A percentile compares a stretch with the other conserved stretches of the same genome.
phyloP scores from a whole-genome alignment of 352 stramenopile species.

The Phytopythium helicoides region DNA sequence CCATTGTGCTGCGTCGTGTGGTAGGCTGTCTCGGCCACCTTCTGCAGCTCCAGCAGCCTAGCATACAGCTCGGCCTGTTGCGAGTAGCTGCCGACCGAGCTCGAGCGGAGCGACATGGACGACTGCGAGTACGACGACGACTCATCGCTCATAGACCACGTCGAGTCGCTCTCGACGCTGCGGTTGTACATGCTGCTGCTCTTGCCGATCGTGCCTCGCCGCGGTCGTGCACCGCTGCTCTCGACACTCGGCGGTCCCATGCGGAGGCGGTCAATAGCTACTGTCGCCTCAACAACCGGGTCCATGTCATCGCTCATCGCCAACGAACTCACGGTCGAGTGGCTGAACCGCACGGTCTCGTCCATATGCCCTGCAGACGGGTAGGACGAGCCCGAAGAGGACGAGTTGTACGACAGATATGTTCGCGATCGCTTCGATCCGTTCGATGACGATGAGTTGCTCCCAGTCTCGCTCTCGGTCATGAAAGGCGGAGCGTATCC shows the following conservation, averaged over 20 bases:
- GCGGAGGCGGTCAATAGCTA: not conserved
- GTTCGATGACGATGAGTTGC: not conserved
- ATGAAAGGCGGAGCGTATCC: constrained; percentile 8
- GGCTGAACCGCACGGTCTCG: constrained; percentile 1
- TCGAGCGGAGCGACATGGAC: not conserved
- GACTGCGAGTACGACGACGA: constrained; percentile 9
- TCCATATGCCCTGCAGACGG: not conserved
- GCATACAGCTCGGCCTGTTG: constrained; percentile 2
- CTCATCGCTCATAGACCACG: constrained; percentile 1
- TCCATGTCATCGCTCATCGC: constrained; percentile 3
- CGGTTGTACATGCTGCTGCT: not conserved
- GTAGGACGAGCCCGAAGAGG: not conserved
- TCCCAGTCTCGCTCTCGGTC: constrained; percentile 1
- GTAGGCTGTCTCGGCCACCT: constrained; percentile 49
- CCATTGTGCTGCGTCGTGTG: constrained; percentile 46
- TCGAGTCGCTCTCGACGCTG: constrained; percentile 4
- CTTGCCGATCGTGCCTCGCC: not conserved
- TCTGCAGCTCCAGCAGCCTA: constrained; percentile 45
- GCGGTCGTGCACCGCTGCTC: not conserved
- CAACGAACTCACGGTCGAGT: constrained; percentile 6
- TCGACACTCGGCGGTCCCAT: not conserved
- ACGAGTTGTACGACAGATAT: constrained; percentile 2
- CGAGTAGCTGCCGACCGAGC: not conserved
- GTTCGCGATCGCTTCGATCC: not conserved
- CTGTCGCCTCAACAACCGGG: not conserved